phyloP scores from a whole-genome alignment of 306 rosid genomes.

The Cucumis sativus region DNA sequence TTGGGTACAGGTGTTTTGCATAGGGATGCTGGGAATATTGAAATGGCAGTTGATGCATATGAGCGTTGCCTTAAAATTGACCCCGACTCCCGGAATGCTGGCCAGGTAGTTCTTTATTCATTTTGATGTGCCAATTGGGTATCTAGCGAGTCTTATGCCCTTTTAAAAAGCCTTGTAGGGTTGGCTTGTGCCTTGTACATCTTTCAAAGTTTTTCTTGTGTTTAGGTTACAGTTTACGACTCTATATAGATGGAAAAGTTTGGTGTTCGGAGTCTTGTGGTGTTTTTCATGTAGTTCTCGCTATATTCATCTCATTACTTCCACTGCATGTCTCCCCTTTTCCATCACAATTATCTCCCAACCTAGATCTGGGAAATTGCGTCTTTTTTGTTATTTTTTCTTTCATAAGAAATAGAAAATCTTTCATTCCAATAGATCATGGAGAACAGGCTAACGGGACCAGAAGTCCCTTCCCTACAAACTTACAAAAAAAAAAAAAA shows the following conservation, averaged over 20 bases:
- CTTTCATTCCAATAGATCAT: too few species aligned
- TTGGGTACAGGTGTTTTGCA: slow-evolving; percentile 67
- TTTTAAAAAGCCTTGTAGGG: neutral
- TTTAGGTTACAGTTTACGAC: neutral
- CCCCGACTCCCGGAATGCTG: slow-evolving; percentile 97
- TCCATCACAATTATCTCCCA: neutral
- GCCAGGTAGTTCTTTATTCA: slow-evolving; percentile 54
- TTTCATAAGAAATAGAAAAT: too few species aligned
- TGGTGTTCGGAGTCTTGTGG: neutral
- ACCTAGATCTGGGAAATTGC: neutral
- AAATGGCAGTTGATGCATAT: slow-evolving; percentile 75
- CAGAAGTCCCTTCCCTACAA: too few species aligned
- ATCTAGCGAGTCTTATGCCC: neutral
- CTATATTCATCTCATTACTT: too few species aligned
- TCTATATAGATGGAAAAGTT: neutral
- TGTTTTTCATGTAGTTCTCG: neutral
- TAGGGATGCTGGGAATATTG: slow-evolving; percentile 89
- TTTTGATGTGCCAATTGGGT: neutral
- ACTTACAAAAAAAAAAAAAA: too few species aligned
- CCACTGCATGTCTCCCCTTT: neutral
- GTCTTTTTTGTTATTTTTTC: too few species aligned
- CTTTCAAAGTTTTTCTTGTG: neutral
- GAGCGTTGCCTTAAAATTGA: slow-evolving; percentile 93
- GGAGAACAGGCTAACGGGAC: too few species aligned
- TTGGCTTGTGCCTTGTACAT: neutral